Evolutionary conservation across 108 stramenopile genomes (phyloP), one percentile per base, ranked within the genome.

Genomic region (Pseudonitzschia pungens): DNA sequence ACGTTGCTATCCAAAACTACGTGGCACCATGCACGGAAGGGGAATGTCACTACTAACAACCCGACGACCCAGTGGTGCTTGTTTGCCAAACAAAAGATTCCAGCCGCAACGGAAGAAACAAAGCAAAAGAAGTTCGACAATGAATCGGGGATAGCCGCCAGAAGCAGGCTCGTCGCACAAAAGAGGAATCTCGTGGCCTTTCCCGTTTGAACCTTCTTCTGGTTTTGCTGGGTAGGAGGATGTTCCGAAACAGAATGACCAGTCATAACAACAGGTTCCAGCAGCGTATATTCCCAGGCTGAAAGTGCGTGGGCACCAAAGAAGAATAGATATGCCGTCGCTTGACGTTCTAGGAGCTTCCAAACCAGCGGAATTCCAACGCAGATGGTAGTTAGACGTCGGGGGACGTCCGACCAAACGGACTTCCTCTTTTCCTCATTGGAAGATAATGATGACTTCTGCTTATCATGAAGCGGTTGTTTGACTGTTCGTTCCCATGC

Each of bases 291-390:
- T 58, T 75, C 79, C 71, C 77, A 66, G 41, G 31, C 50, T 42
- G 33, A 58, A 18, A 68, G 14, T 33, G 18, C 55, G 28, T 75
- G 56, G 4, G 68, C 70, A 54, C 84, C 88, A 44, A 83, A 74
- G 57, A 93, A 91, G 68, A 91, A 91, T 9, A 93, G 28, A 63
- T 70, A 71, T 1, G 88, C 77, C 27, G 77, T 73, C 0, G 62
- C 43, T 24, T 75, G 42, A 45, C 79, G 21, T 15, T 82, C 78
- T 40, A 89, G 67, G 16, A 86, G 68, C 0, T 73, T 66, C 65
- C 84, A 86, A 7, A 91, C 68, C 7, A 85, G 69, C 6, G 92
- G 92, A 73, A 90, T 83, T 31, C 92, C 92, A 54, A 93, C 70
- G 27, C 71, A 74, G 45, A 91, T 87, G 6, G 92, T 93, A 7